A percentile compares a stretch with the other conserved stretches of the same genome.
Conservation (phyloP, 1,284 basidiomycete genomes). For the Cutaneotrichosporon sp. region DNA sequence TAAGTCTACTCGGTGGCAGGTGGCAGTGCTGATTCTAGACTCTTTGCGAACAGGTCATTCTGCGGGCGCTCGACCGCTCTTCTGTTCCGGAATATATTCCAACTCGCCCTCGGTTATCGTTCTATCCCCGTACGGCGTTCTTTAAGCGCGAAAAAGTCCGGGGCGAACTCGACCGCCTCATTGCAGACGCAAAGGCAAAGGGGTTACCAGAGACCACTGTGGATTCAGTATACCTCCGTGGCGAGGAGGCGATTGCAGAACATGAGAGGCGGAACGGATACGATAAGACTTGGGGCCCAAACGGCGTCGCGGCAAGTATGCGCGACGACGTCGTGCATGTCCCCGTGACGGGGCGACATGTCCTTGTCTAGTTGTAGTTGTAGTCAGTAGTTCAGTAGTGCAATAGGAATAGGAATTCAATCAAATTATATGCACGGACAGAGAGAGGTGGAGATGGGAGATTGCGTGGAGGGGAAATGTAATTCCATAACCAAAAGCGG, state of each 20-base stretch:
- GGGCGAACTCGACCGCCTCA: slow-evolving; percentile 32
- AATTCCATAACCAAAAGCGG: not conserved
- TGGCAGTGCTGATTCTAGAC: slow-evolving; percentile 19
- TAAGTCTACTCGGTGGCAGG: slow-evolving; percentile 14
- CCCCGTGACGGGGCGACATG: slow-evolving; percentile 3
- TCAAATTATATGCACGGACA: not conserved
- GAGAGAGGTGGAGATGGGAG: too few relatives aligned
- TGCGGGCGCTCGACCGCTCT: slow-evolving; percentile 31
- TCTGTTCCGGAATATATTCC: slow-evolving; percentile 36
- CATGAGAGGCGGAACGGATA: slow-evolving; percentile 37
- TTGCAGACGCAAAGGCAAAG: slow-evolving; percentile 26
- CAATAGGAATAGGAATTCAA: not conserved
- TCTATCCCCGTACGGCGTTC: slow-evolving; percentile 35
- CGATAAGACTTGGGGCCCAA: slow-evolving; percentile 33
- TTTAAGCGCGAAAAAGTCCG: slow-evolving; percentile 32
- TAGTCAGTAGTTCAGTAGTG: not conserved
- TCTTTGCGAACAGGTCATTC: slow-evolving; percentile 41
- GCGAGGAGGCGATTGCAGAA: slow-evolving; percentile 33
- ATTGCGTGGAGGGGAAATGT: too few relatives aligned
- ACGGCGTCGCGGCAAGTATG: slow-evolving; percentile 15
- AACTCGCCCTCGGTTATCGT: slow-evolving; percentile 26
- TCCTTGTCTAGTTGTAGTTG: not conserved
- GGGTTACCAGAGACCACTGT: slow-evolving; percentile 20
- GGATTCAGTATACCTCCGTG: slow-evolving; percentile 34
- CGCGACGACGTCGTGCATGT: not conserved